These are phyloP conservation scores for Thecaphora frezii DNA, from an alignment of 1,284 basidiomycete species.

Conservation along the genomic window DNA sequence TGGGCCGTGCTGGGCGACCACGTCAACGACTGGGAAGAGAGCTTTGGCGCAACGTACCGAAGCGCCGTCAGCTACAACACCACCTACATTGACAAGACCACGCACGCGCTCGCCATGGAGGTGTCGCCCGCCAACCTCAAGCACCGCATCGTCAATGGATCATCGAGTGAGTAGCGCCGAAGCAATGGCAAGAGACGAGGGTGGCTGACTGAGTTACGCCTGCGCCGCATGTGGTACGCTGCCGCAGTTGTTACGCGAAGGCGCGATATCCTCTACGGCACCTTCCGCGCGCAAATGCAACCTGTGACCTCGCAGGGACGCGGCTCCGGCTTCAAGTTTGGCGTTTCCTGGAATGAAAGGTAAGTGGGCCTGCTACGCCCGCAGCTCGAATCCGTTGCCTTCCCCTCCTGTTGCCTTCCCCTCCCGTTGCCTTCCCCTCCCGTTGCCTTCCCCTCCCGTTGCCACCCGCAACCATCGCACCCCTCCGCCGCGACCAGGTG, in stretches of 20 bases:
- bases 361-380: too few relatives aligned
- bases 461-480: too few relatives aligned
- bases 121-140: constrained; percentile 29
- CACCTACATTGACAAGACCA: constrained; percentile 30
- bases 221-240: too few relatives aligned
- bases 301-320: constrained; percentile 18
- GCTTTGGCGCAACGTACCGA: constrained; percentile 40
- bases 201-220: too few relatives aligned
- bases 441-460: too few relatives aligned
- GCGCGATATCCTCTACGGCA: constrained; percentile 49
- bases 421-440: too few relatives aligned
- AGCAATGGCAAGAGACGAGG: too few relatives aligned
- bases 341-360: constrained; percentile 31
- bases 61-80: constrained; percentile 43
- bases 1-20: constrained; percentile 43
- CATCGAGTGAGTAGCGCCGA: constrained; percentile 6
- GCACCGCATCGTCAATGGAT: constrained; percentile 43
- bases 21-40: constrained; percentile 43
- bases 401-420: too few relatives aligned
- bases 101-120: constrained; percentile 32
- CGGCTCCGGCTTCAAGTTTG: constrained; percentile 39
- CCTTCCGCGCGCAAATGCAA: constrained; percentile 41
- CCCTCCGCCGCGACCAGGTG: too few relatives aligned
- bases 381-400: too few relatives aligned
- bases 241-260: constrained; percentile 34